A percentile compares a stretch with the other conserved stretches of the same genome.
These are phyloP conservation scores for Apiospora malaysiana DNA, from an alignment of 2,329 filamentous ascomycete genomes.

Conservation along the genomic window DNA sequence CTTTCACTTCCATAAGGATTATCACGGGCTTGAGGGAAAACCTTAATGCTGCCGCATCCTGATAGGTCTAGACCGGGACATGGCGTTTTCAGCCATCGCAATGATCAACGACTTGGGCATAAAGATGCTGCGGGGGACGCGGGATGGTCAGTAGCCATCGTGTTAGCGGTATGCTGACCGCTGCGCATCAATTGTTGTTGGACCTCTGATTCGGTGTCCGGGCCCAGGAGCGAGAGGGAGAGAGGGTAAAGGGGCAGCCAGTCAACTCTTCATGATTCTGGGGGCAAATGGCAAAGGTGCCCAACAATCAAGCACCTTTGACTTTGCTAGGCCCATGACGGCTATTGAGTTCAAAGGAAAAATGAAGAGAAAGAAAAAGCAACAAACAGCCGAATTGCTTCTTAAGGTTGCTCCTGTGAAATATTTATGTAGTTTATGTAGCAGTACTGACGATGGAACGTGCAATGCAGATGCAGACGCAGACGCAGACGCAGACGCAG, in stretches of 20 bases:
- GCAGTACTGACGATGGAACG: background rate
- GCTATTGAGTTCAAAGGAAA: background rate
- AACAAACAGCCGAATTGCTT: background rate
- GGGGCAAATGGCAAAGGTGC: background rate
- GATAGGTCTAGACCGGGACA: background rate
- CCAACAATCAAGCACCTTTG: background rate
- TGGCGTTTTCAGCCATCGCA: background rate
- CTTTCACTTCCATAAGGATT: slow-evolving; percentile 10
- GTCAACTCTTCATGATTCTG: background rate
- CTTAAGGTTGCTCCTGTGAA: background rate
- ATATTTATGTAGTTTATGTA: slow-evolving; percentile 3
- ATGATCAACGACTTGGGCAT: background rate
- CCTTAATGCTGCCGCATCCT: slow-evolving; percentile 1
- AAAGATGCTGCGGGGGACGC: background rate
- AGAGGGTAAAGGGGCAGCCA: background rate
- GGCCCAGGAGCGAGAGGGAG: background rate
- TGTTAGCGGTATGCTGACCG: background rate
- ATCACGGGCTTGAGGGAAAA: slow-evolving; percentile 8
- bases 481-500: no score
- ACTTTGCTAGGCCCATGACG: background rate
- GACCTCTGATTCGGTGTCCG: background rate
- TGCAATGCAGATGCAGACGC: background rate
- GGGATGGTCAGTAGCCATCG: background rate
- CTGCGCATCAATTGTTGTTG: background rate
- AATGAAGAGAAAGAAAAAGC: background rate